These are phyloP conservation scores for Geotrichum bryndzae DNA, from an alignment of 1,139 yeast species.

Conservation along the genomic window DNA sequence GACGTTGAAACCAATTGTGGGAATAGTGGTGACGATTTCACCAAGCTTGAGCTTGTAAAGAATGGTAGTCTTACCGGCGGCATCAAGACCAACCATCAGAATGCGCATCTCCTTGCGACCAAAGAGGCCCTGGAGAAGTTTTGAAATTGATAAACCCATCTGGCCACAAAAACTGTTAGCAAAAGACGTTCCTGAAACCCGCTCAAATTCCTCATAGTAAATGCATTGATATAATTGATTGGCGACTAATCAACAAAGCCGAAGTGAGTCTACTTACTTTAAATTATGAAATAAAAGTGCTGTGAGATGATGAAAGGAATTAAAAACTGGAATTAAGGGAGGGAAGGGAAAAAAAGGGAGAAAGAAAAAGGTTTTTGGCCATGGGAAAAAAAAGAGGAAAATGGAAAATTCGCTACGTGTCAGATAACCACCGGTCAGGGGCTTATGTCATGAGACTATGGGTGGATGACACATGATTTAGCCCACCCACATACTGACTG, in stretches of 20 bases:
- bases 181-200: neutral
- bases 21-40: slow-evolving; percentile 88
- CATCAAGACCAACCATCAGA: slow-evolving; percentile 58
- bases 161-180: neutral
- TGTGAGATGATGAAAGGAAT: neutral
- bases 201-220: neutral
- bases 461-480: neutral
- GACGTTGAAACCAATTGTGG: slow-evolving; percentile 91
- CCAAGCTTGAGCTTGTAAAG: slow-evolving; percentile 84
- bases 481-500: neutral
- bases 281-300: neutral
- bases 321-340: neutral
- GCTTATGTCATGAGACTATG: neutral
- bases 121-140: slow-evolving; percentile 23
- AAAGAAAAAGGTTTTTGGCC: neutral
- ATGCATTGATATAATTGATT: neutral
- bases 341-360: slow-evolving; percentile 1
- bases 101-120: slow-evolving; percentile 53
- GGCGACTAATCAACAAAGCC: neutral
- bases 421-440: slow-evolving; percentile 4
- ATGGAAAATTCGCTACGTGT: slow-evolving; percentile 12
- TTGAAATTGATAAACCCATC: slow-evolving; percentile 14
- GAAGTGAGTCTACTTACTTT: neutral
- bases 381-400: neutral
- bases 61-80: slow-evolving; percentile 90